phyloP scores from a whole-genome alignment of 768 basidiomycete species.

The Kwoniella bestiolae region DNA sequence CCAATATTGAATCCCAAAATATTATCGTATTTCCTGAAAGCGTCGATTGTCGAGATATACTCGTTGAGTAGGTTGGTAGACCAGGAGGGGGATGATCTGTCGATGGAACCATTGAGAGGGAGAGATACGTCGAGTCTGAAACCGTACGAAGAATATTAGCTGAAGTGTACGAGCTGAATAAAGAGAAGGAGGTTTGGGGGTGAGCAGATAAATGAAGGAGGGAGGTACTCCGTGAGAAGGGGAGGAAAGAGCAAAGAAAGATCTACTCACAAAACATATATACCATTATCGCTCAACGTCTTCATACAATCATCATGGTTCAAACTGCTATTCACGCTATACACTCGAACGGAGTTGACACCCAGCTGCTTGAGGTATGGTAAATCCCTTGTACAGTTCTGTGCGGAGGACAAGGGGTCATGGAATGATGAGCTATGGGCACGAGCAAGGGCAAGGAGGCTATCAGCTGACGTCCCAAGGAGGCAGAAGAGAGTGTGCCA shows the following conservation, averaged over 20 bases:
- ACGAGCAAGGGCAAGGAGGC: no score
- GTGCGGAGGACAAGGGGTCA: slow-evolving; percentile 73
- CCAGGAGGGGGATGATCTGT: slow-evolving; percentile 75
- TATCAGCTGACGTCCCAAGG: no score
- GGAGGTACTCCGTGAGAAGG: no score
- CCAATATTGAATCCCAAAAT: slow-evolving; percentile 87
- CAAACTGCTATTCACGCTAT: slow-evolving; percentile 78
- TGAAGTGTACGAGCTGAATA: slow-evolving; percentile 19
- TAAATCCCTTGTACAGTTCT: slow-evolving; percentile 76
- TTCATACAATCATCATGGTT: slow-evolving; percentile 90
- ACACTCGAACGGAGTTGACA: slow-evolving; percentile 81
- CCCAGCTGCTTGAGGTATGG: slow-evolving; percentile 74
- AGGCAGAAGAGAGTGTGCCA: no score
- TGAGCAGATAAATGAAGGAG: slow-evolving; percentile 2
- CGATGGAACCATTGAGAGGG: slow-evolving; percentile 76
- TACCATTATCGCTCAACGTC: slow-evolving; percentile 73
- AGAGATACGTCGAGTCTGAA: slow-evolving; percentile 80
- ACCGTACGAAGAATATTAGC: neutral
- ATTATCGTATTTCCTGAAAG: slow-evolving; percentile 82
- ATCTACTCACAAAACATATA: slow-evolving; percentile 79
- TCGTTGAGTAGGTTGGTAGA: slow-evolving; percentile 76
- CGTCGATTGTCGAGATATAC: slow-evolving; percentile 76
- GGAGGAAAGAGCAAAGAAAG: no score
- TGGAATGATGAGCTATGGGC: slow-evolving; percentile 65
- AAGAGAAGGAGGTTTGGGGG: neutral